Conservation (phyloP, 352 stramenopile species). For the Ophiocytium majus region DNA sequence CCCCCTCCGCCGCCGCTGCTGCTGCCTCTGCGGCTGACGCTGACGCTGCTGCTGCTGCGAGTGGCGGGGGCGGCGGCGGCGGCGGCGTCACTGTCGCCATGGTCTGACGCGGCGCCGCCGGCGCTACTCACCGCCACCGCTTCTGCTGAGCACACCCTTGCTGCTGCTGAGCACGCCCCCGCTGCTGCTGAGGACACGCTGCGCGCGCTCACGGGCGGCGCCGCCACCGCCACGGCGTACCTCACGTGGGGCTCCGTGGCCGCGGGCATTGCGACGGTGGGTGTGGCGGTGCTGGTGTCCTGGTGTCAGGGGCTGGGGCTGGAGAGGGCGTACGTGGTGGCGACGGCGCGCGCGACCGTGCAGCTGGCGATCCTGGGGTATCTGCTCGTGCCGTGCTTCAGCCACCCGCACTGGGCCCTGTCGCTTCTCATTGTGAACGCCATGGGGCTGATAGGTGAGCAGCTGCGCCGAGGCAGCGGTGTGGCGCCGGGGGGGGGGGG, state of each 20-base stretch:
- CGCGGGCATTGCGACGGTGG: neutral
- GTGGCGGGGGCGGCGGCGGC: neutral
- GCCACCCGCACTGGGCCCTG: neutral
- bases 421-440: neutral
- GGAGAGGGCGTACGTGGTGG: constrained; percentile 12
- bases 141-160: no score
- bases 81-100: no score
- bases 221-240: no score
- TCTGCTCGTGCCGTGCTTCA: constrained; percentile 8
- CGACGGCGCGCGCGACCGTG: neutral
- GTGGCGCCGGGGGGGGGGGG: no score
- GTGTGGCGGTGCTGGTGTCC: neutral
- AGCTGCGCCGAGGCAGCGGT: no score
- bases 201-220: no score
- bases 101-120: no score
- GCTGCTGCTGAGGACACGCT: no score
- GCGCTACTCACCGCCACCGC: no score
- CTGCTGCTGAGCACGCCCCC: no score
- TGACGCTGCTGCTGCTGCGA: neutral
- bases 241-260: neutral
- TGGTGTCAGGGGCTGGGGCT: neutral
- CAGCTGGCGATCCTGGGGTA: constrained; percentile 8
- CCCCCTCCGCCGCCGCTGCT: neutral
- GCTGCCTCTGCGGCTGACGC: neutral
- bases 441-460: constrained; percentile 4